Evolutionary conservation across 345 rosid species (phyloP).

Genomic region (Eucalyptus erythrocorys): DNA sequence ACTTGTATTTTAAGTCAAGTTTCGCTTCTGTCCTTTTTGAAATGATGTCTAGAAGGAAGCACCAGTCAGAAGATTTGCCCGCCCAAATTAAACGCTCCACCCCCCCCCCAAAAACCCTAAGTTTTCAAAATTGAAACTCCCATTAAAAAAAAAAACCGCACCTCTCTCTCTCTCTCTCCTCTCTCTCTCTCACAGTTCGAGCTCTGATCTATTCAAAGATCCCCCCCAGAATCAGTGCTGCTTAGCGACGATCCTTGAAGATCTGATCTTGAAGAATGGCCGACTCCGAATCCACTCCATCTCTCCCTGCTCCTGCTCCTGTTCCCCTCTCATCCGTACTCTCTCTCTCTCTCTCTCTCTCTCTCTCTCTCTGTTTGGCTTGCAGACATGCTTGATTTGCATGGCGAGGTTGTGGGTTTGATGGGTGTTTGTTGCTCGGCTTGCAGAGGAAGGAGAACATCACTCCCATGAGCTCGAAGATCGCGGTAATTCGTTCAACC

Average conservation of each 20-base stretch:
- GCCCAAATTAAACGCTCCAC: background rate
- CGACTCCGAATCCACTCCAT: conserved; percentile 36
- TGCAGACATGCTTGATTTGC: background rate
- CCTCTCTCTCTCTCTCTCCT: background rate
- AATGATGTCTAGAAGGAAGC: background rate
- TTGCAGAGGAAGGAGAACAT: conserved; percentile 66
- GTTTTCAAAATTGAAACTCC: background rate
- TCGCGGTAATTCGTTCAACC: conserved; percentile 26
- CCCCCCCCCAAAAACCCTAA: background rate
- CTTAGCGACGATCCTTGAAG: background rate
- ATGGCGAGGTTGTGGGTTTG: background rate
- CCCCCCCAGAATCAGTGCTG: background rate
- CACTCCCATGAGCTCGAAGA: conserved; percentile 51
- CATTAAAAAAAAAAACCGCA: background rate
- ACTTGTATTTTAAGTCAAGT: background rate
- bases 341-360: background rate
- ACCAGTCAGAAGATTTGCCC: background rate
- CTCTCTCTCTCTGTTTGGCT: background rate
- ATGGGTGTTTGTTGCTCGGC: background rate
- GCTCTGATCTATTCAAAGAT: background rate
- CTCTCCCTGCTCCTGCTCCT: conserved; percentile 26
- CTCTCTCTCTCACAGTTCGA: background rate
- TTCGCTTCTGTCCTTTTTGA: background rate
- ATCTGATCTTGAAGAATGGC: conserved; percentile 23
- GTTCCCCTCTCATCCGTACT: conserved; percentile 12